Evolutionary conservation across 2,329 filamentous ascomycete species (phyloP).

Genomic region (Ceratocystis cacaofunesta): DNA sequence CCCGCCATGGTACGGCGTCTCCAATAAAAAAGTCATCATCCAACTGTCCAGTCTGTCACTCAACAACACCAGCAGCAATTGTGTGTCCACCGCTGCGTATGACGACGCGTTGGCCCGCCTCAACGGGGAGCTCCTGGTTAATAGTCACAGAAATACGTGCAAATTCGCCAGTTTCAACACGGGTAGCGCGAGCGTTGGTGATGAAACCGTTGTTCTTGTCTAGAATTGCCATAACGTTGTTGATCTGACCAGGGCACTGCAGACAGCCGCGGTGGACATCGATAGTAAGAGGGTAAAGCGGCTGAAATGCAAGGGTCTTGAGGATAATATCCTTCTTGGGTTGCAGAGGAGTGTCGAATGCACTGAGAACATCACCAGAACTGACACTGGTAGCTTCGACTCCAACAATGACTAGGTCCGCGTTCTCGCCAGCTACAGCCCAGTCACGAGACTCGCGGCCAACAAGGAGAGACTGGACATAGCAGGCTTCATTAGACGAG

Average conservation of each 20-base stretch:
- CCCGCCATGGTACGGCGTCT: not conserved
- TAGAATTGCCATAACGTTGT: constrained; percentile 54
- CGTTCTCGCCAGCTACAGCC: constrained; percentile 85
- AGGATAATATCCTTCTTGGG: constrained; percentile 61
- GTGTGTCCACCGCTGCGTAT: constrained; percentile 69
- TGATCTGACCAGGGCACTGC: constrained; percentile 62
- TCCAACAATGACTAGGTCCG: constrained; percentile 66
- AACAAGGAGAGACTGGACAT: constrained; percentile 67
- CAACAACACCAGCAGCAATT: constrained; percentile 73
- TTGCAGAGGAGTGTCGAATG: constrained; percentile 48
- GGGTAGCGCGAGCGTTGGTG: constrained; percentile 67
- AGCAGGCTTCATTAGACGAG: constrained; percentile 63
- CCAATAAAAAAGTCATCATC: not conserved
- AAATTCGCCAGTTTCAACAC: constrained; percentile 65
- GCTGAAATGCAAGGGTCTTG: constrained; percentile 80
- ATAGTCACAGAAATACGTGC: constrained; percentile 66
- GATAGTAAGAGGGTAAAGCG: constrained; percentile 73
- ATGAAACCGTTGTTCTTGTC: constrained; percentile 67
- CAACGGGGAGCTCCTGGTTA: constrained; percentile 59
- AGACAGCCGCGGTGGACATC: constrained; percentile 79
- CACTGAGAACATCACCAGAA: constrained; percentile 76
- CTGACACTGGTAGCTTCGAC: constrained; percentile 74
- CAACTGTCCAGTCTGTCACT: constrained; percentile 31
- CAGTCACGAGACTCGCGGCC: constrained; percentile 63
- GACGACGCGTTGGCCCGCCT: constrained; percentile 66